These are phyloP conservation scores for Annulohypoxylon truncatum DNA, from an alignment of 2,329 filamentous ascomycete genomes.

Conservation along the genomic window DNA sequence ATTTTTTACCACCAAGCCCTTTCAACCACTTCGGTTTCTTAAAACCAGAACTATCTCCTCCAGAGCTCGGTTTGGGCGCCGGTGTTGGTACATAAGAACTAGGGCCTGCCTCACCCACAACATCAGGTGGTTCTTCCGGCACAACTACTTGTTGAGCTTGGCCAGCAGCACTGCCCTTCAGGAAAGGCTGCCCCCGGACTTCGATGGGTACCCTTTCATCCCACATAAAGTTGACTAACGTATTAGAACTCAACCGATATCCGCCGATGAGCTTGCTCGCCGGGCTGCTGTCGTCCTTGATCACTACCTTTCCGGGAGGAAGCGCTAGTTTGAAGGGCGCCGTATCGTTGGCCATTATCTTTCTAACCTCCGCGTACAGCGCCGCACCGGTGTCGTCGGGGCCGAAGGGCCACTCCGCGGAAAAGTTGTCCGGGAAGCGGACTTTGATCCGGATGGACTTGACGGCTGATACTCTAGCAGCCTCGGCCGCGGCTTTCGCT, in stretches of 20 bases:
- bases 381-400: constrained; percentile 75
- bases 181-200: constrained; percentile 52
- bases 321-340: constrained; percentile 80
- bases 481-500: constrained; percentile 73
- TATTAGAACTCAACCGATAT: constrained; percentile 75
- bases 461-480: constrained; percentile 73
- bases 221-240: constrained; percentile 72
- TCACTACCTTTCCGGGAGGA: constrained; percentile 63
- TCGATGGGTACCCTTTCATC: constrained; percentile 44
- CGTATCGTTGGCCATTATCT: constrained; percentile 72
- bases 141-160: constrained; percentile 70
- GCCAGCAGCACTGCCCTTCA: constrained; percentile 62
- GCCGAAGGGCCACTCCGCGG: constrained; percentile 77
- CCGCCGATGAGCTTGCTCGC: constrained; percentile 74
- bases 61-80: constrained; percentile 36
- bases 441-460: constrained; percentile 80
- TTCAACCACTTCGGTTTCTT: constrained; percentile 78
- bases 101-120: constrained; percentile 38
- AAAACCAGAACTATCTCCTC: constrained; percentile 42
- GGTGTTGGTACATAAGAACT: constrained; percentile 2
- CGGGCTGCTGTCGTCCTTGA: constrained; percentile 60
- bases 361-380: constrained; percentile 79
- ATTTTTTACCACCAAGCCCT: constrained; percentile 77
- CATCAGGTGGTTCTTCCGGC: constrained; percentile 57
- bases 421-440: constrained; percentile 87